These are phyloP conservation scores for Botrytis byssoidea DNA, from an alignment of 2,329 filamentous ascomycete species.

Conservation along the genomic window DNA sequence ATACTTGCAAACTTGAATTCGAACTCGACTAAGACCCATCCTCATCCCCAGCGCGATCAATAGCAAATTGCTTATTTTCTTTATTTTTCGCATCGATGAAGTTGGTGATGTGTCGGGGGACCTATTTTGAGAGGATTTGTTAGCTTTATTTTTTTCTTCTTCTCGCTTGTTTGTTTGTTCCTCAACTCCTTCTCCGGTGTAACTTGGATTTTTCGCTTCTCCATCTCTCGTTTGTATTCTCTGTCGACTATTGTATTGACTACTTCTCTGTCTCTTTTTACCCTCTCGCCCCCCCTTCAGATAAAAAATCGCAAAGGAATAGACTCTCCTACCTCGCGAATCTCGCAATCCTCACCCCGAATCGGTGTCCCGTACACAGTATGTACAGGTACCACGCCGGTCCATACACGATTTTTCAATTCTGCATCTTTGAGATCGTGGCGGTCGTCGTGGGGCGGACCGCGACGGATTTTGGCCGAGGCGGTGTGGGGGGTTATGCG, in stretches of 20 bases:
- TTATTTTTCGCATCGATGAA: constrained; percentile 52
- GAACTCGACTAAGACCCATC: neutral
- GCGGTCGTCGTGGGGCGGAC: constrained; percentile 57
- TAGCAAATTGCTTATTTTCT: constrained; percentile 44
- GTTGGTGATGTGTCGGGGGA: constrained; percentile 50
- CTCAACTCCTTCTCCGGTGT: too few relatives aligned
- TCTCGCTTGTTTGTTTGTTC: neutral
- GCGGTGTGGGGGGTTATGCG: constrained; percentile 67
- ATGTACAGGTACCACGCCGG: constrained; percentile 61
- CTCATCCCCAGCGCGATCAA: constrained; percentile 25
- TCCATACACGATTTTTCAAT: constrained; percentile 50
- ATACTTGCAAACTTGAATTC: too few relatives aligned
- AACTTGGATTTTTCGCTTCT: too few relatives aligned
- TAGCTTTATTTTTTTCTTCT: neutral
- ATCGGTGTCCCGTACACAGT: constrained; percentile 52
- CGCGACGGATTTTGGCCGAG: constrained; percentile 71
- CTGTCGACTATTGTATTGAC: too few relatives aligned
- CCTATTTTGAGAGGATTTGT: constrained; percentile 7
- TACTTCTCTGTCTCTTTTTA: neutral
- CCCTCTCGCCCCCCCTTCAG: constrained; percentile 29
- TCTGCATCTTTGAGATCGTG: constrained; percentile 48
- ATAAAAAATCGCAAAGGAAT: neutral
- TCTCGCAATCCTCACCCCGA: constrained; percentile 27
- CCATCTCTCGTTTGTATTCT: too few relatives aligned
- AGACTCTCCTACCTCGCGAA: constrained; percentile 37